Evolutionary conservation across 106 monocot species (phyloP).

Genomic region (Acanthochlamys bracteata): DNA sequence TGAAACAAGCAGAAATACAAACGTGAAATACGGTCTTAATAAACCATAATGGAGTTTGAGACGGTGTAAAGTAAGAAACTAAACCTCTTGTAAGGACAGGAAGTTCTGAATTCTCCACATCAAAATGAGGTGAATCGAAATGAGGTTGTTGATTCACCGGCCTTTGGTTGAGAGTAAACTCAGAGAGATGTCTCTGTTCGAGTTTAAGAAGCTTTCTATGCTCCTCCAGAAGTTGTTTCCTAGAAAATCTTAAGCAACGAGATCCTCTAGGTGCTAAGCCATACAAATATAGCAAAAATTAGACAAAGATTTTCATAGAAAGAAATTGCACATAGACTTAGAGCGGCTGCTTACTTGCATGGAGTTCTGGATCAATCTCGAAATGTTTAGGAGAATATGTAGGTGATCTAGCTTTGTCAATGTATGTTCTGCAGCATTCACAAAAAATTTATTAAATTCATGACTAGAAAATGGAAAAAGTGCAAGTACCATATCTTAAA

Average conservation of each 20-base stretch:
- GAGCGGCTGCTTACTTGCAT: constrained; percentile 13
- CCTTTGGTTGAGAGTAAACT: constrained; percentile 7
- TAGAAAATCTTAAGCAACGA: constrained; percentile 13
- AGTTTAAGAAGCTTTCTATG: constrained; percentile 18
- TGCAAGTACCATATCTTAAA: too few species aligned
- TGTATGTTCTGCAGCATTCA: constrained; percentile 13
- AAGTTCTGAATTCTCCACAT: constrained; percentile 21
- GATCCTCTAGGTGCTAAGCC: constrained; percentile 12
- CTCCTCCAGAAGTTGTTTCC: constrained; percentile 18
- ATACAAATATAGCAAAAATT: neutral
- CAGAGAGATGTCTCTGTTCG: constrained; percentile 19
- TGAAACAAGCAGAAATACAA: constrained; percentile 9
- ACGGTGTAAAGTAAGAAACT: neutral
- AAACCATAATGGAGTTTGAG: neutral
- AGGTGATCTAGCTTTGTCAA: constrained; percentile 17
- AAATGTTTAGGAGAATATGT: constrained; percentile 8
- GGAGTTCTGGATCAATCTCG: constrained; percentile 17
- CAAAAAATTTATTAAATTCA: neutral
- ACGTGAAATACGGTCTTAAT: too few species aligned
- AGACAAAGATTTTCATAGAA: neutral
- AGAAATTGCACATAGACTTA: neutral
- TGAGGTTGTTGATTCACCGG: neutral
- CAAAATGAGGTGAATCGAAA: neutral
- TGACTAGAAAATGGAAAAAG: too few species aligned
- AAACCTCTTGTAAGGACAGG: constrained; percentile 15